Evolutionary conservation across 805 yeast species (phyloP).

Genomic region (Candida piceae): DNA sequence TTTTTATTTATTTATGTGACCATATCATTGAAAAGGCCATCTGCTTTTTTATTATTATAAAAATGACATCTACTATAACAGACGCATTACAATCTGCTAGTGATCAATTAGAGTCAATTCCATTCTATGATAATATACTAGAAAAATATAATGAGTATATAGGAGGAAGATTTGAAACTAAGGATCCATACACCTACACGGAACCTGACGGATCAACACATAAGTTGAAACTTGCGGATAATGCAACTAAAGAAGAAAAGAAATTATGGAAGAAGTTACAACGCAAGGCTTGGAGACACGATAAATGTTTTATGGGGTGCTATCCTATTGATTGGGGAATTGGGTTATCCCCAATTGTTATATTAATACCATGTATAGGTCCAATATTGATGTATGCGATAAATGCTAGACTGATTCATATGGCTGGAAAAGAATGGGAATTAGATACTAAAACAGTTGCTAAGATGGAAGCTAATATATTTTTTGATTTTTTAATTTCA

Average conservation of each 20-base stretch:
- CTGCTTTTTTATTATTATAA: too few relatives aligned
- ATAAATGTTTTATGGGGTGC: slow-evolving; percentile 76
- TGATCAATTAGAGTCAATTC: slow-evolving; percentile 41
- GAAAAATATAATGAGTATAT: slow-evolving; percentile 64
- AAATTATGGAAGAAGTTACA: slow-evolving; percentile 71
- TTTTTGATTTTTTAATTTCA: slow-evolving; percentile 67
- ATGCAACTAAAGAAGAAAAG: slow-evolving; percentile 53
- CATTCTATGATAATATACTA: slow-evolving; percentile 52
- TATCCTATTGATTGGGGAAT: slow-evolving; percentile 69
- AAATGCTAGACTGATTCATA: slow-evolving; percentile 60
- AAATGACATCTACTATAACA: slow-evolving; percentile 1
- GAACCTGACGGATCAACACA: slow-evolving; percentile 46
- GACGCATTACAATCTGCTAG: slow-evolving; percentile 10
- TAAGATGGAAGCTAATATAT: slow-evolving; percentile 71
- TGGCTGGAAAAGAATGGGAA: slow-evolving; percentile 52
- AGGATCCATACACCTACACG: slow-evolving; percentile 60
- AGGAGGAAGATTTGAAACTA: slow-evolving; percentile 57
- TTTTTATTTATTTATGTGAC: too few relatives aligned
- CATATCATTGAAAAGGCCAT: too few relatives aligned
- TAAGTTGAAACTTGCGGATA: slow-evolving; percentile 56
- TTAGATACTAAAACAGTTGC: slow-evolving; percentile 57
- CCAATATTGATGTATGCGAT: slow-evolving; percentile 76
- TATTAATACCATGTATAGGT: slow-evolving; percentile 74
- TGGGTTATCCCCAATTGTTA: slow-evolving; percentile 71
- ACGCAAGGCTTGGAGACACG: slow-evolving; percentile 81